A percentile compares a stretch with the other conserved stretches of the same genome.
Evolutionary conservation across 2,329 filamentous ascomycete genomes (phyloP).

Genomic region (Apiospora arundinis): DNA sequence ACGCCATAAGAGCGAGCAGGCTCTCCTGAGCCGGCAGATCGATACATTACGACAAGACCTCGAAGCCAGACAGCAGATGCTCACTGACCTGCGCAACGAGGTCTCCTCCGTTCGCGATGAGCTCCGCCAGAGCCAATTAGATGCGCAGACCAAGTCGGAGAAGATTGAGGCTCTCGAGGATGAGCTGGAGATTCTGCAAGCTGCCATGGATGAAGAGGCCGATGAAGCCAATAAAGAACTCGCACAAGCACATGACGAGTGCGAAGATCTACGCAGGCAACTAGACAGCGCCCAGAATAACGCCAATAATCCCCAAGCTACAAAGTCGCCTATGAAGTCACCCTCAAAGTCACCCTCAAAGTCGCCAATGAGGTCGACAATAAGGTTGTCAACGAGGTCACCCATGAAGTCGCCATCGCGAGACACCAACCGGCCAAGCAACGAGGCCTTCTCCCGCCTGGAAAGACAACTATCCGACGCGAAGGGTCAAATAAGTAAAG

Average conservation of each 20-base stretch:
- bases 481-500: conserved; percentile 61
- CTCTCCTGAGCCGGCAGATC: conserved; percentile 73
- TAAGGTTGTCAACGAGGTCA: background rate
- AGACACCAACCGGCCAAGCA: conserved; percentile 21
- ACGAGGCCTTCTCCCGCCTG: conserved; percentile 56
- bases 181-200: conserved; percentile 76
- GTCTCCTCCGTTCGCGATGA: conserved; percentile 71
- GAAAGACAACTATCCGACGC: conserved; percentile 64
- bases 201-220: conserved; percentile 68
- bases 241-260: conserved; percentile 51
- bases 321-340: background rate
- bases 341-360: background rate
- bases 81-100: conserved; percentile 71
- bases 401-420: conserved; percentile 9
- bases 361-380: background rate
- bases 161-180: conserved; percentile 75
- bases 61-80: conserved; percentile 66
- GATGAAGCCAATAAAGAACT: conserved; percentile 61
- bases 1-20: conserved; percentile 75
- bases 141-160: conserved; percentile 66
- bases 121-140: conserved; percentile 70
- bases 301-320: conserved; percentile 18
- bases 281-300: conserved; percentile 38
- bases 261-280: conserved; percentile 45
- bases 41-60: conserved; percentile 76